A percentile compares a stretch with the other conserved stretches of the same genome.
phyloP scores from a whole-genome alignment of 2,329 filamentous ascomycete species.

The Fusarium zealandicum region DNA sequence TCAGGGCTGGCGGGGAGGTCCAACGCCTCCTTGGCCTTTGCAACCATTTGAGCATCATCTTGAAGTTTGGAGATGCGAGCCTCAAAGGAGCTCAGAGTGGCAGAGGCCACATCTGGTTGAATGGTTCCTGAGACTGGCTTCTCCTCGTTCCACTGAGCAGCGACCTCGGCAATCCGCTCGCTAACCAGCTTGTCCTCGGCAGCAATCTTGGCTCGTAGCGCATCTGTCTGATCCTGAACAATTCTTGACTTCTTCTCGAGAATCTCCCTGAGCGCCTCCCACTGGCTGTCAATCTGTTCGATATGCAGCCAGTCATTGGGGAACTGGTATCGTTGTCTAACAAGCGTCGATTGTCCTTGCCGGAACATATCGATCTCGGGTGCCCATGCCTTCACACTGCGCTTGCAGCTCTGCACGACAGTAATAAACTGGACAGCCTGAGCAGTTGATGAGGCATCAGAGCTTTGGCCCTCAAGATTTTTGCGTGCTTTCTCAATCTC shows the following conservation, averaged over 20 bases:
- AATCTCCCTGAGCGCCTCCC: slow-evolving; percentile 91
- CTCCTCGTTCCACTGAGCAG: slow-evolving; percentile 90
- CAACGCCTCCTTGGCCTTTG: slow-evolving; percentile 95
- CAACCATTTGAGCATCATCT: slow-evolving; percentile 89
- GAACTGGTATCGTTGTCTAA: slow-evolving; percentile 92
- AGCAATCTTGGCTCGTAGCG: slow-evolving; percentile 89
- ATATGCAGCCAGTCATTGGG: slow-evolving; percentile 93
- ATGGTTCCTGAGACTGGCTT: slow-evolving; percentile 97
- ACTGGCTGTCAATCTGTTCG: slow-evolving; percentile 95
- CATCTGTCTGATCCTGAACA: slow-evolving; percentile 95
- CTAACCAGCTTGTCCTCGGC: slow-evolving; percentile 92
- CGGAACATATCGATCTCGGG: slow-evolving; percentile 96
- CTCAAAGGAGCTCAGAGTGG: slow-evolving; percentile 83
- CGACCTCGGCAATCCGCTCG: slow-evolving; percentile 86
- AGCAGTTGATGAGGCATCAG: slow-evolving; percentile 93
- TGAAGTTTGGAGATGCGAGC: slow-evolving; percentile 83
- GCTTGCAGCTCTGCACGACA: slow-evolving; percentile 93
- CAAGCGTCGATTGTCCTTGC: slow-evolving; percentile 91
- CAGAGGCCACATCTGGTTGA: slow-evolving; percentile 85
- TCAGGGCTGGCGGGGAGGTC: slow-evolving; percentile 84
- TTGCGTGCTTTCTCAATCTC: slow-evolving; percentile 91
- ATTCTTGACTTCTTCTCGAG: slow-evolving; percentile 92
- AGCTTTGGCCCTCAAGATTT: slow-evolving; percentile 88
- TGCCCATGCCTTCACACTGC: slow-evolving; percentile 91
- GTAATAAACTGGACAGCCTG: slow-evolving; percentile 99